Conservation (phyloP, 305 asterid species). For the Rubia balearica region DNA sequence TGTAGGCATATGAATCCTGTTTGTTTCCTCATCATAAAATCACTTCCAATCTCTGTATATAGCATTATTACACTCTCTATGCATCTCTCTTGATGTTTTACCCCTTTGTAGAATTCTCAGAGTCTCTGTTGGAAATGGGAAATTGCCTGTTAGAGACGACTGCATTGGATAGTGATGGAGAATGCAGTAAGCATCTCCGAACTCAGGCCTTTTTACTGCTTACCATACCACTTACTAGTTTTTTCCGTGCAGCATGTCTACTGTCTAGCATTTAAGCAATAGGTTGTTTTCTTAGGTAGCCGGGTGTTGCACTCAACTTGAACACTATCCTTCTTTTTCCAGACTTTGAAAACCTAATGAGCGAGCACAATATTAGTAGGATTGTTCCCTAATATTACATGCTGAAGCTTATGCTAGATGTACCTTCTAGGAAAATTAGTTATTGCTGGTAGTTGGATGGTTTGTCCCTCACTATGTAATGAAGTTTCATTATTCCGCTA, state of each 20-base stretch:
- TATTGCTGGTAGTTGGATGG: background rate
- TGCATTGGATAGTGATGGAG: slow-evolving; percentile 51
- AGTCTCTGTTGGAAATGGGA: slow-evolving; percentile 93
- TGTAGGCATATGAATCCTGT: background rate
- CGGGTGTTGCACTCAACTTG: background rate
- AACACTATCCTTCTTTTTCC: background rate
- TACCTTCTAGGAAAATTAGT: background rate
- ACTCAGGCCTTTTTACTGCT: background rate
- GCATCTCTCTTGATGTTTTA: slow-evolving; percentile 1
- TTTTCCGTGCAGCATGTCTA: background rate
- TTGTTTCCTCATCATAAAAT: no score
- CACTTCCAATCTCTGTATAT: background rate
- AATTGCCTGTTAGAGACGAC: slow-evolving; percentile 78
- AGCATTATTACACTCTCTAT: background rate
- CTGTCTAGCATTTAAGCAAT: background rate
- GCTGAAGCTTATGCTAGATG: background rate
- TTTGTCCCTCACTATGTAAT: background rate
- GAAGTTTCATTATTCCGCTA: background rate
- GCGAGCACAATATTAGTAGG: background rate
- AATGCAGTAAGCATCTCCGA: slow-evolving; percentile 47
- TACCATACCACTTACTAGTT: background rate
- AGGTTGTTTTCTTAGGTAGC: no score
- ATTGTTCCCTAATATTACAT: background rate
- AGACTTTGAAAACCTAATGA: background rate
- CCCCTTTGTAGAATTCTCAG: slow-evolving; percentile 72